A percentile compares a stretch with the other conserved stretches of the same genome.
These are phyloP conservation scores for Neurospora discreta DNA, from an alignment of 495 filamentous ascomycete species.

Conservation along the genomic window DNA sequence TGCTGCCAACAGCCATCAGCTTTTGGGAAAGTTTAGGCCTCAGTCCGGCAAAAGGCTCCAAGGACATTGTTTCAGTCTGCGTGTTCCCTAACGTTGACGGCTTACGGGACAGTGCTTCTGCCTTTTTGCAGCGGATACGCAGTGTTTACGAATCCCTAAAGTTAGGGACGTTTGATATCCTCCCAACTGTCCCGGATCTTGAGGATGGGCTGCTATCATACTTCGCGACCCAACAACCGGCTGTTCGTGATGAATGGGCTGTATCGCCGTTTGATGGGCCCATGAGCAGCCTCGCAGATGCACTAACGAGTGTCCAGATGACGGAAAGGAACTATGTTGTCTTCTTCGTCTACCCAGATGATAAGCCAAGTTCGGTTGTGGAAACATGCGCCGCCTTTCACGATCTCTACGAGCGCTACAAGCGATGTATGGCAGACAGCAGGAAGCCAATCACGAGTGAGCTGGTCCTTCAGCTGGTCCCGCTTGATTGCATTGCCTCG, in stretches of 20 bases:
- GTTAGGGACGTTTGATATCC: constrained; percentile 58
- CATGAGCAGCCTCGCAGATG: constrained; percentile 24
- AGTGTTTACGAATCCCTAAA: constrained; percentile 70
- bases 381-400: constrained; percentile 73
- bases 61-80: constrained; percentile 70
- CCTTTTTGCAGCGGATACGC: constrained; percentile 61
- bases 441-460: constrained; percentile 47
- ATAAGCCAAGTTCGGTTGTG: constrained; percentile 50
- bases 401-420: constrained; percentile 60
- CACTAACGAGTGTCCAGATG: constrained; percentile 20
- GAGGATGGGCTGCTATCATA: constrained; percentile 51
- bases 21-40: constrained; percentile 93
- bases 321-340: constrained; percentile 57
- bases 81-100: constrained; percentile 58
- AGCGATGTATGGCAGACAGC: constrained; percentile 38
- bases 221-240: neutral
- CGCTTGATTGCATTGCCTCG: constrained; percentile 58
- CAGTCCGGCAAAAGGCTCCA: constrained; percentile 62
- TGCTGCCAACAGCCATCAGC: constrained; percentile 63
- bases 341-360: constrained; percentile 75
- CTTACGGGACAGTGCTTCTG: constrained; percentile 46
- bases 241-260: constrained; percentile 28
- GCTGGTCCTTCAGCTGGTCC: constrained; percentile 73
- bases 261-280: constrained; percentile 15
- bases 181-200: constrained; percentile 39